phyloP scores from a whole-genome alignment of 2,329 filamentous ascomycete species.

The Microsporum ferrugineum region DNA sequence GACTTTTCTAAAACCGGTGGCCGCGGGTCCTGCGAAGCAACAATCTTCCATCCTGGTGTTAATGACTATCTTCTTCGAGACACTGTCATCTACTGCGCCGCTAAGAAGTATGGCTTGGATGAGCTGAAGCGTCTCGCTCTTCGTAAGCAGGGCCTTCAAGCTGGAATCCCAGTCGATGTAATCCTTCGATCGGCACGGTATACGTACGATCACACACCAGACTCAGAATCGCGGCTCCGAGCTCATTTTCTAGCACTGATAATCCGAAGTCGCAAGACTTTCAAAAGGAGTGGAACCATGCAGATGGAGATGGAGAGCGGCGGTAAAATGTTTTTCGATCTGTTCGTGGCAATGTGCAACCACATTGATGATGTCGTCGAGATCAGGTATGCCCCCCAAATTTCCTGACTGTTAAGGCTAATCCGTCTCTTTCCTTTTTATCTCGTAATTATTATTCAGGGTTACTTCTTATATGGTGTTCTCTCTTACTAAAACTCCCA shows the following conservation, averaged over 20 bases:
- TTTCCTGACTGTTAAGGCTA: constrained; percentile 11
- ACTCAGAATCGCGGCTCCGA: constrained; percentile 82
- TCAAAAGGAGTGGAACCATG: constrained; percentile 97
- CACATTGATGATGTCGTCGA: constrained; percentile 94
- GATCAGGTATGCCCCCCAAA: constrained; percentile 52
- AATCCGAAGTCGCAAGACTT: constrained; percentile 92
- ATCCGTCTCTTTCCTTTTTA: constrained; percentile 11
- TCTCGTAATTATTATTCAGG: constrained; percentile 3
- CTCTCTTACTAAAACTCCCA: neutral
- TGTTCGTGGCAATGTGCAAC: constrained; percentile 97
- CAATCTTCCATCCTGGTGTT: constrained; percentile 63
- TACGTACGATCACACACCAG: constrained; percentile 88
- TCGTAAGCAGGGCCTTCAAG: constrained; percentile 88
- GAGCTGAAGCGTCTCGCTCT: constrained; percentile 84
- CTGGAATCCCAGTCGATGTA: constrained; percentile 79
- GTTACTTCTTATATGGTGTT: constrained; percentile 14
- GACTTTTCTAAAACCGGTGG: constrained; percentile 45
- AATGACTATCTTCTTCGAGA: constrained; percentile 74
- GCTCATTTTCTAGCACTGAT: constrained; percentile 96
- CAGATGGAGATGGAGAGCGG: constrained; percentile 96
- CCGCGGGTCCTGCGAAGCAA: constrained; percentile 57
- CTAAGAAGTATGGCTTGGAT: constrained; percentile 80
- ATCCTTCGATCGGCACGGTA: constrained; percentile 89
- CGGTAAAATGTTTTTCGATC: constrained; percentile 91
- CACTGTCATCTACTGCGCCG: constrained; percentile 88